Percentiles rank a stretch among this genome's conserved stretches.
phyloP scores from a whole-genome alignment of 2,329 filamentous ascomycete species.

The Ascosphaera apis region DNA sequence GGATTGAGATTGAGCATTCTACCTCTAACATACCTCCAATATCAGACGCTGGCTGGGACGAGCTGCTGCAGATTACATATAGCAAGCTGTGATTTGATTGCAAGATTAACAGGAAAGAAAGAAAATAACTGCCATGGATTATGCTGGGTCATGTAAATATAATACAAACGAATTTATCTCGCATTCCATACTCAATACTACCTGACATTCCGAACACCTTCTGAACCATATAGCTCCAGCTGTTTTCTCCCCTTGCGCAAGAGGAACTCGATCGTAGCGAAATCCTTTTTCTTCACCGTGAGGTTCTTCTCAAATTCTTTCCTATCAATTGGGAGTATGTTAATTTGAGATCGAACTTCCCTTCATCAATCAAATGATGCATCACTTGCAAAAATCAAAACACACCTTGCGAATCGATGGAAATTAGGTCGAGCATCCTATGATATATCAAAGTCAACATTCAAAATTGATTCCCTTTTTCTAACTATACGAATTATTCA shows the following conservation, averaged over 20 bases:
- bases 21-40: too few species aligned
- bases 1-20: too few species aligned
- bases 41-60: too few species aligned
- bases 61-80: too few species aligned
- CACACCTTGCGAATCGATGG: conserved; percentile 19
- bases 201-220: conserved; percentile 54
- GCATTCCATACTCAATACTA: conserved; percentile 8
- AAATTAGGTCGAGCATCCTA: conserved; percentile 21
- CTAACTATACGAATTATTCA: too few species aligned
- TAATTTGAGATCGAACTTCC: too few species aligned
- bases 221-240: conserved; percentile 57
- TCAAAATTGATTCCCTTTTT: not conserved
- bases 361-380: conserved; percentile 5
- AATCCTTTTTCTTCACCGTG: conserved; percentile 57
- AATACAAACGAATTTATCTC: too few species aligned
- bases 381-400: too few species aligned
- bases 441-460: conserved; percentile 1
- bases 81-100: too few species aligned
- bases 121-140: conserved; percentile 3
- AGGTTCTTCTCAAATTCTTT: conserved; percentile 54
- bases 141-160: not conserved
- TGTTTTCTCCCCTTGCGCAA: conserved; percentile 62
- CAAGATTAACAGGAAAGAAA: not conserved
- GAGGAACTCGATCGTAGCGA: conserved; percentile 63
- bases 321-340: conserved; percentile 25